Evolutionary conservation across 2,329 filamentous ascomycete species (phyloP).

Genomic region (Hymenotorrendiella dingleyae): DNA sequence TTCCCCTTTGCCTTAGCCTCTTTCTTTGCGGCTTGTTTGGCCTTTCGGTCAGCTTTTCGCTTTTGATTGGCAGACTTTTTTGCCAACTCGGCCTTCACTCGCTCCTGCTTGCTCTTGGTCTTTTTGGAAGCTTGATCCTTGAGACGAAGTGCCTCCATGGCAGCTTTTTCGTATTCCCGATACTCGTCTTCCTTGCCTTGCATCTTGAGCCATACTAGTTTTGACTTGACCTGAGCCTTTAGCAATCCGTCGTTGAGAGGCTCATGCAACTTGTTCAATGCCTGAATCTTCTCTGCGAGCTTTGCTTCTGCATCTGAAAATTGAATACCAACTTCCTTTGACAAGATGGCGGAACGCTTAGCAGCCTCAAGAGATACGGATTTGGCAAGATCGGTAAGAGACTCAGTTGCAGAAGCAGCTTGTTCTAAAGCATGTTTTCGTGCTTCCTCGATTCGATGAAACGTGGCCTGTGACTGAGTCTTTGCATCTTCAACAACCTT

Average conservation of each 20-base stretch:
- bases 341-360: constrained; percentile 25
- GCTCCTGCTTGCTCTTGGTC: constrained; percentile 6
- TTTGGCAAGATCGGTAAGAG: constrained; percentile 21
- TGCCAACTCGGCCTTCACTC: constrained; percentile 4
- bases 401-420: constrained; percentile 13
- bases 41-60: background rate
- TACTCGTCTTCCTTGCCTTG: constrained; percentile 44
- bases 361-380: constrained; percentile 23
- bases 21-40: too few species aligned
- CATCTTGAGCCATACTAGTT: constrained; percentile 50
- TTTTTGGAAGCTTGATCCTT: constrained; percentile 11
- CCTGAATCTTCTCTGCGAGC: constrained; percentile 30
- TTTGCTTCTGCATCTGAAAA: constrained; percentile 31
- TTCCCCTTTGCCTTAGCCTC: too few species aligned
- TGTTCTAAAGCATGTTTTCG: constrained; percentile 20
- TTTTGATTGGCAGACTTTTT: constrained; percentile 11
- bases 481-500: constrained; percentile 20
- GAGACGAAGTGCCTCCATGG: constrained; percentile 28
- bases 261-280: constrained; percentile 34
- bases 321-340: constrained; percentile 23
- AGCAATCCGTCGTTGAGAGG: constrained; percentile 42
- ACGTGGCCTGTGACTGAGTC: constrained; percentile 15
- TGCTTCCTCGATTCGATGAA: constrained; percentile 18
- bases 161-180: constrained; percentile 42
- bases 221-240: constrained; percentile 49